These are phyloP conservation scores for Golubevia pallescens DNA, from an alignment of 1,284 basidiomycete genomes.

Conservation along the genomic window DNA sequence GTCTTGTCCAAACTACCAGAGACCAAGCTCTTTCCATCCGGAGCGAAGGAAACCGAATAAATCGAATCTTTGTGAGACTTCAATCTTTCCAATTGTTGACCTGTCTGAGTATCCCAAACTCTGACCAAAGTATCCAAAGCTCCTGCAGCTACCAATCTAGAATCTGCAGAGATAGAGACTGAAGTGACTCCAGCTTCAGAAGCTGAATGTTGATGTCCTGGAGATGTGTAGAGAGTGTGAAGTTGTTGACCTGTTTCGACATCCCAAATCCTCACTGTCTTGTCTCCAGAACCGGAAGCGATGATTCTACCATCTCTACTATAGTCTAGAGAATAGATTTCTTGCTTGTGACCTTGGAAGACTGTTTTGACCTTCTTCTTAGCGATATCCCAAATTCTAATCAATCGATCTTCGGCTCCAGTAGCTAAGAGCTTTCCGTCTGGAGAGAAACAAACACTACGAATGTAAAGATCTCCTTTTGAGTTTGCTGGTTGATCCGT, in stretches of 20 bases:
- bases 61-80: conserved; percentile 62
- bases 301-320: conserved; percentile 55
- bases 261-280: conserved; percentile 64
- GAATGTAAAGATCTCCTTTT: conserved; percentile 60
- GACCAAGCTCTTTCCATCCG: conserved; percentile 53
- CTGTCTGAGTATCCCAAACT: conserved; percentile 61
- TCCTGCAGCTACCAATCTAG: conserved; percentile 54
- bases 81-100: conserved; percentile 54
- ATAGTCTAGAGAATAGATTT: conserved; percentile 86
- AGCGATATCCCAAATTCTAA: conserved; percentile 76
- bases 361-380: conserved; percentile 70
- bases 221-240: conserved; percentile 58
- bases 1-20: conserved; percentile 58
- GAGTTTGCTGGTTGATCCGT: conserved; percentile 68
- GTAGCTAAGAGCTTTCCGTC: conserved; percentile 59
- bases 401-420: conserved; percentile 60
- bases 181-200: conserved; percentile 53
- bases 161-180: conserved; percentile 50
- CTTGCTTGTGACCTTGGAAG: conserved; percentile 84
- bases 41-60: conserved; percentile 58
- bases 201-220: conserved; percentile 48
- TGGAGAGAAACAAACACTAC: conserved; percentile 59
- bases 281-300: conserved; percentile 57
- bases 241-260: conserved; percentile 48
- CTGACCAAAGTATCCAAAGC: conserved; percentile 60